Evolutionary conservation across 176 grass and related monocot genomes (phyloP), one percentile per base, ranked within the genome.

Genomic region (Carex littledalei): DNA sequence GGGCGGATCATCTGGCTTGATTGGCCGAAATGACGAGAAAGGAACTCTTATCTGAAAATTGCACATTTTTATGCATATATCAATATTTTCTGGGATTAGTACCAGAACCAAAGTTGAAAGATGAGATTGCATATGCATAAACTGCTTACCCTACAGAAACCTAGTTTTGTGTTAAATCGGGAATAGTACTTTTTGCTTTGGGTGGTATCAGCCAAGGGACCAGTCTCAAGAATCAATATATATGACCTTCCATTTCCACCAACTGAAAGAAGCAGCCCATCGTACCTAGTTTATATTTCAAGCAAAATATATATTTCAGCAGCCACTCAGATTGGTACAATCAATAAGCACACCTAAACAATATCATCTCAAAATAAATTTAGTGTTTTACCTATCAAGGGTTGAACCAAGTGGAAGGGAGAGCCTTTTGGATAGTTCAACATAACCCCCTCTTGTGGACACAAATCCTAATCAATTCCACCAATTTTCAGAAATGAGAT

Each of bases 221-320:
- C 96, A 86, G 93, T 86, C 84, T 98, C 96, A 81, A 98, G 96
- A 86, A 98, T 95, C 81, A 98, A 62, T 88, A 98, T 92, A 75
- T 94, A 98, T 54, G 91, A 87, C 81, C 85, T 98, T 86, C 96
- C 96, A 90, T 98, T 98, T 89, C 96, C 96, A 70, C 96, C 96
- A 61, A 98, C 91, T 12, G 96, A 95, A 73, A 95, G 85, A 85
- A 98, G 84, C 82, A 98, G 90, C 45, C 96, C 96, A 72, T 98
- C 96, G 24, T 98, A 98, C 83, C 96, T 98, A 66, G 49, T 82
- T 81, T 2, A 82, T 45, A 84, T 62, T 63, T 78, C 50, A 56
- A 39, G 24, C 57, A 32, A 86, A 74, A 66, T 20, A 56, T 14
- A 70, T 2, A 87, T 3, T 78, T 87, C 82, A 81, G 34, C 52